Evolutionary conservation across 495 filamentous ascomycete species (phyloP).

Genomic region (Amorphotheca resinae): DNA sequence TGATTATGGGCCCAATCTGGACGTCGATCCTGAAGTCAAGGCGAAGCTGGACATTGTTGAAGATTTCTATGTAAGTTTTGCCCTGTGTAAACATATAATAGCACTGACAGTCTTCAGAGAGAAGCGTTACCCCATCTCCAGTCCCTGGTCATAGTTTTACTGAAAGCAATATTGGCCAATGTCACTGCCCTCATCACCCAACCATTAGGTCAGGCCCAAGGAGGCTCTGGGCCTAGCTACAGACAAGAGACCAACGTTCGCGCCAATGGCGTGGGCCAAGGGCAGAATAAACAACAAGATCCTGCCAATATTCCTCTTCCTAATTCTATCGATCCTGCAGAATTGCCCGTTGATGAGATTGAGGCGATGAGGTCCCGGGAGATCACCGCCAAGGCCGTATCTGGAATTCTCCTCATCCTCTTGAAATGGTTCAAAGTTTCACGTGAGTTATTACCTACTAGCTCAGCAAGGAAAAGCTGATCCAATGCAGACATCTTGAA

Average conservation of each 20-base stretch:
- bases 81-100: neutral
- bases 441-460: conserved; percentile 48
- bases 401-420: conserved; percentile 68
- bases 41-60: conserved; percentile 63
- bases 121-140: conserved; percentile 73
- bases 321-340: conserved; percentile 24
- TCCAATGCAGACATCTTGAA: conserved; percentile 69
- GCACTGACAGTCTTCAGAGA: conserved; percentile 37
- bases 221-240: conserved; percentile 11
- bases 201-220: conserved; percentile 21
- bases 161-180: conserved; percentile 75
- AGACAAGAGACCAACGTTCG: conserved; percentile 18
- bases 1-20: conserved; percentile 41
- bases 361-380: conserved; percentile 72
- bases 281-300: conserved; percentile 15
- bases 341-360: conserved; percentile 50
- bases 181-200: conserved; percentile 48
- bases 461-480: conserved; percentile 20
- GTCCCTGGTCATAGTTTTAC: conserved; percentile 83
- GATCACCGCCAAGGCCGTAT: conserved; percentile 81
- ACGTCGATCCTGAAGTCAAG: conserved; percentile 36
- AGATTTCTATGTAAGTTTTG: conserved; percentile 65
- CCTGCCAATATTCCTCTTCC: conserved; percentile 14
- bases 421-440: conserved; percentile 96
- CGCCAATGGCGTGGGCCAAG: conserved; percentile 7